These are phyloP conservation scores for Speleostelium caveatum DNA, from an alignment of 78 protist species.

Conservation along the genomic window DNA sequence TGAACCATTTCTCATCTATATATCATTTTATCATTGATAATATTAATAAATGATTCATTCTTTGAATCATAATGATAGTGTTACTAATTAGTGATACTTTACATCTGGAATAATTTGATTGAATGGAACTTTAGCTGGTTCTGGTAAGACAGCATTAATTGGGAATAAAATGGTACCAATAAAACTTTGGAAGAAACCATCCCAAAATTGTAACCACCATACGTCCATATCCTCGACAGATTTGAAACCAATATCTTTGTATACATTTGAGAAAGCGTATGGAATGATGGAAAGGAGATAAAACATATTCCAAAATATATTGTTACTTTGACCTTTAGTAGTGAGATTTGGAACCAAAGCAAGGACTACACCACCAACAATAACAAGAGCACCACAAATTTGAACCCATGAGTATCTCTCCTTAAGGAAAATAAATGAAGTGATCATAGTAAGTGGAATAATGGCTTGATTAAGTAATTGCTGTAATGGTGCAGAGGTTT, in stretches of 20 bases:
- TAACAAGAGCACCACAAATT: constrained; percentile 50
- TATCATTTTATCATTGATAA: not conserved
- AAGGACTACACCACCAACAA: constrained; percentile 49
- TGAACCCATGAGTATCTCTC: constrained; percentile 43
- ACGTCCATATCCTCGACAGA: constrained; percentile 43
- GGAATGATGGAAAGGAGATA: constrained; percentile 56
- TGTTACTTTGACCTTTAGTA: constrained; percentile 24
- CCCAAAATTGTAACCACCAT: constrained; percentile 45
- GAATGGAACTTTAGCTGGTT: constrained; percentile 21
- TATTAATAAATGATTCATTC: not conserved
- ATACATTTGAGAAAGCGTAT: constrained; percentile 49
- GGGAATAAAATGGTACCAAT: constrained; percentile 62
- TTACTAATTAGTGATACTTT: not conserved
- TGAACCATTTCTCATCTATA: constrained; percentile 18
- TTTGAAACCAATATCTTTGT: constrained; percentile 57
- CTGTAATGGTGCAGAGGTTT: constrained; percentile 70
- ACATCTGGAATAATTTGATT: constrained; percentile 24
- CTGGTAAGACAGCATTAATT: constrained; percentile 38
- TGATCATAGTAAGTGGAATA: constrained; percentile 63
- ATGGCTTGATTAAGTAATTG: constrained; percentile 71
- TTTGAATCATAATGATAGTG: not conserved
- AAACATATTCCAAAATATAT: constrained; percentile 65
- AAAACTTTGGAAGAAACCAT: constrained; percentile 30
- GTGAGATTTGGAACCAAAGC: constrained; percentile 46
- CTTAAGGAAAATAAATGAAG: constrained; percentile 42